Percentiles rank a stretch among this genome's conserved stretches.
phyloP scores from a whole-genome alignment of 768 basidiomycete genomes.

The Leccinum longicurvipes region DNA sequence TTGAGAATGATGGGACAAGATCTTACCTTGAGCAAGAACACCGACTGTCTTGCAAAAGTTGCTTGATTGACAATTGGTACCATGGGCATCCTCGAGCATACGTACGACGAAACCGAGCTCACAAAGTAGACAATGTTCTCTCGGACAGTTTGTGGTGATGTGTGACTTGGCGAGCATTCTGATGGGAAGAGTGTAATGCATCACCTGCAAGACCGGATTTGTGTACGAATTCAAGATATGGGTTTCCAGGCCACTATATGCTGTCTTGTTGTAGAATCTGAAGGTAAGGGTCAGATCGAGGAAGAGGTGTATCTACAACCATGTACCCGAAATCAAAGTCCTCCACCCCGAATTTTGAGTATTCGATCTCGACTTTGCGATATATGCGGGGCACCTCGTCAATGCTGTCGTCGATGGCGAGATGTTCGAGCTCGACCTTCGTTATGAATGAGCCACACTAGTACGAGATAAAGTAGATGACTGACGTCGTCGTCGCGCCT shows the following conservation, averaged over 20 bases:
- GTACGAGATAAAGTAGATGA: conserved; percentile 1
- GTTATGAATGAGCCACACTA: conserved; percentile 1
- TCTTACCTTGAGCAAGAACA: conserved; percentile 77
- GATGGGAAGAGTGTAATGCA: conserved; percentile 81
- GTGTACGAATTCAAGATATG: conserved; percentile 98
- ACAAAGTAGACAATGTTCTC: conserved; percentile 92
- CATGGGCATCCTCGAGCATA: conserved; percentile 94
- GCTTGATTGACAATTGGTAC: conserved; percentile 92
- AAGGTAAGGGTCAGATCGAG: not conserved
- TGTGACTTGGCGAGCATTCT: conserved; percentile 86
- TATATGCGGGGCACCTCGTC: conserved; percentile 77
- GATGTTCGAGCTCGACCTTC: conserved; percentile 54
- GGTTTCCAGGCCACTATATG: conserved; percentile 90
- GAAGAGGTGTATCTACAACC: not conserved
- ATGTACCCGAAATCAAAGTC: conserved; percentile 96
- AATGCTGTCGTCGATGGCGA: conserved; percentile 47
- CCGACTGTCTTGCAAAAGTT: conserved; percentile 96
- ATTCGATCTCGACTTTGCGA: conserved; percentile 94
- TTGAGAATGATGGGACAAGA: not conserved
- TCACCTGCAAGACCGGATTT: conserved; percentile 84
- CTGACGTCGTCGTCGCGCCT: conserved; percentile 42
- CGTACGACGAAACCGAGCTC: conserved; percentile 92
- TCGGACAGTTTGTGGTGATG: conserved; percentile 80
- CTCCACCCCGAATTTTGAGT: conserved; percentile 97
- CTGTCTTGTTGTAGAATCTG: conserved; percentile 92